These are phyloP conservation scores for Arthrobotrys musiformis DNA, from an alignment of 2,329 filamentous ascomycete species.

Conservation along the genomic window DNA sequence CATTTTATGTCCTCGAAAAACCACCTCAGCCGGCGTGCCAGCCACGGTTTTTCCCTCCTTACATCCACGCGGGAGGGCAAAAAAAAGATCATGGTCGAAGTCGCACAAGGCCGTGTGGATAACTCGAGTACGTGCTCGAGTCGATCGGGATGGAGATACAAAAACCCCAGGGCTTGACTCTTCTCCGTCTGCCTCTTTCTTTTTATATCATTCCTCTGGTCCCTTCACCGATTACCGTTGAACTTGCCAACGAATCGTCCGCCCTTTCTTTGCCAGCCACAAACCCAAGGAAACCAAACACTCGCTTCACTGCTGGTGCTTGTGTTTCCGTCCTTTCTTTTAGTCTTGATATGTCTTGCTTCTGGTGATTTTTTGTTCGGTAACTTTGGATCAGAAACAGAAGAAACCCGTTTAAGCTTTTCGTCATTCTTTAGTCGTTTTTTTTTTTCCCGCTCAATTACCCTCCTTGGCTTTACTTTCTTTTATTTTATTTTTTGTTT, in stretches of 20 bases:
- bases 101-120: constrained; percentile 19
- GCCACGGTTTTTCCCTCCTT: constrained; percentile 19
- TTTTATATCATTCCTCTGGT: neutral
- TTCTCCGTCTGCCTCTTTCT: no score
- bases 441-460: constrained; percentile 43
- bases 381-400: constrained; percentile 7
- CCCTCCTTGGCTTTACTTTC: constrained; percentile 26
- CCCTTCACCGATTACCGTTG: constrained; percentile 12
- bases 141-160: constrained; percentile 42
- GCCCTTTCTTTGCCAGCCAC: neutral
- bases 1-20: constrained; percentile 31
- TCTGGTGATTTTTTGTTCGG: constrained; percentile 8
- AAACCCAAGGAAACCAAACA: constrained; percentile 48
- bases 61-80: constrained; percentile 34
- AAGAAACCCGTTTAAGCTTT: constrained; percentile 26
- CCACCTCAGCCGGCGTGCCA: constrained; percentile 24
- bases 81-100: neutral
- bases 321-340: constrained; percentile 55
- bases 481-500: constrained; percentile 9
- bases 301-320: constrained; percentile 32
- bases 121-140: neutral
- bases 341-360: constrained; percentile 25
- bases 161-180: constrained; percentile 38
- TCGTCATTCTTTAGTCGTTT: constrained; percentile 23
- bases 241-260: constrained; percentile 36